These are phyloP conservation scores for Penicillium paneum DNA, from an alignment of 2,329 filamentous ascomycete genomes.

Conservation along the genomic window DNA sequence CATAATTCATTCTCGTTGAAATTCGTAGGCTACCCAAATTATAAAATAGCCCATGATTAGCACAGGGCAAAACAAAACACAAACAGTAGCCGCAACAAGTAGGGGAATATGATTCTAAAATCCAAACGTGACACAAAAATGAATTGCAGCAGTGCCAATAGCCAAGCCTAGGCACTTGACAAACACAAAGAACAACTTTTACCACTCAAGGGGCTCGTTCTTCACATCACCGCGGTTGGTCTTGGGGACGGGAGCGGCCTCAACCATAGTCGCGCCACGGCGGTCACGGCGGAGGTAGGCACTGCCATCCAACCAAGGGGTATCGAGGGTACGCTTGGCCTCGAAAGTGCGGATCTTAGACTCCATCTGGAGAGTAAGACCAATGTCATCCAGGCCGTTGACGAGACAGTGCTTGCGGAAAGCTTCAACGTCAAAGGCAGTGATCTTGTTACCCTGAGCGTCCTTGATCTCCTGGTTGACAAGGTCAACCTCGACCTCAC, in stretches of 20 bases:
- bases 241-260: constrained; percentile 71
- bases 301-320: constrained; percentile 86
- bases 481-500: constrained; percentile 86
- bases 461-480: constrained; percentile 79
- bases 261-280: constrained; percentile 58
- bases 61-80: constrained; percentile 12
- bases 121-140: constrained; percentile 12
- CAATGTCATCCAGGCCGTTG: constrained; percentile 94
- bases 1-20: constrained; percentile 27
- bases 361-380: constrained; percentile 86
- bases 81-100: constrained; percentile 8
- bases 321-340: constrained; percentile 68
- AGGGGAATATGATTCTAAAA: constrained; percentile 22
- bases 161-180: constrained; percentile 9
- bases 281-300: constrained; percentile 66
- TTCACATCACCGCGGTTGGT: constrained; percentile 84
- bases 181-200: constrained; percentile 28
- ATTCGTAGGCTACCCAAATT: constrained; percentile 17
- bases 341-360: constrained; percentile 86
- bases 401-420: constrained; percentile 93
- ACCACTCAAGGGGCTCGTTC: constrained; percentile 88
- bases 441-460: constrained; percentile 68
- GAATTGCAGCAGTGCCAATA: constrained; percentile 7
- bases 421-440: constrained; percentile 80
- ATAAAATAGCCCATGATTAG: constrained; percentile 13